Base-by-base conservation (phyloP, 805 yeast genomes). In the Starmerella gropengiesseri region DNA sequence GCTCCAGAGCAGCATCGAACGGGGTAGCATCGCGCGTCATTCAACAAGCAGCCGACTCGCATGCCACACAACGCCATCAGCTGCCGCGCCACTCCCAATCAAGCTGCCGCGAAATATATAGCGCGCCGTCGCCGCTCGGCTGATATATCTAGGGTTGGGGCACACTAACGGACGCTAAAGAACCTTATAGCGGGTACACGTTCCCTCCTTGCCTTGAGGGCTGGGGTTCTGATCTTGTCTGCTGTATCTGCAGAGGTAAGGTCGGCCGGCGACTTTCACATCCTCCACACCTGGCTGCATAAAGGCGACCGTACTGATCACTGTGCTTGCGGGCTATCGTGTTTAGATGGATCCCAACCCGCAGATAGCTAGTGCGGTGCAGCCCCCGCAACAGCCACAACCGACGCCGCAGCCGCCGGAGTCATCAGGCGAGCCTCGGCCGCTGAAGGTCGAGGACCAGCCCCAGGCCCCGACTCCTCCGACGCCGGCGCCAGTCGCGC, bases 171-270 rank as follows among this genome's bases (percentile, higher is more conserved):
- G n/a, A n/a, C n/a, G n/a, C n/a, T n/a, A n/a, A n/a, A n/a, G n/a
- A n/a, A n/a, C n/a, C 37, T 19, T 34, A 34, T 34, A 23, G 21
- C 37, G 37, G 37, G 37, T 29, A 22, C 29, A n/a, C 36, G 21
- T 21, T 27, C 36, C 27, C 37, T 34, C 37, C 37, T 34, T 34
- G 37, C 37, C 37, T 34, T 34, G 37, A 16, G 37, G 37, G 37
- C 23, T 13, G 16, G 37, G 37, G 36, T 22, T 28, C 22, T 34
- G 37, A 13, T 11, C 27, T 21, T 20, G 29, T 21, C 37, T 34
- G 37, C n/a, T 34, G 29, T 34, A 34, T 34, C 37, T 19, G 37
- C 23, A 34, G n/a, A 34, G 37, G 37, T 23, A 34, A 34, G 37
- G 37, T 32, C 36, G 14, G 11, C 11, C 21, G 12, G 23, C 37